Conservation (phyloP, 1,284 basidiomycete species). For the Earliella scabrosa region DNA sequence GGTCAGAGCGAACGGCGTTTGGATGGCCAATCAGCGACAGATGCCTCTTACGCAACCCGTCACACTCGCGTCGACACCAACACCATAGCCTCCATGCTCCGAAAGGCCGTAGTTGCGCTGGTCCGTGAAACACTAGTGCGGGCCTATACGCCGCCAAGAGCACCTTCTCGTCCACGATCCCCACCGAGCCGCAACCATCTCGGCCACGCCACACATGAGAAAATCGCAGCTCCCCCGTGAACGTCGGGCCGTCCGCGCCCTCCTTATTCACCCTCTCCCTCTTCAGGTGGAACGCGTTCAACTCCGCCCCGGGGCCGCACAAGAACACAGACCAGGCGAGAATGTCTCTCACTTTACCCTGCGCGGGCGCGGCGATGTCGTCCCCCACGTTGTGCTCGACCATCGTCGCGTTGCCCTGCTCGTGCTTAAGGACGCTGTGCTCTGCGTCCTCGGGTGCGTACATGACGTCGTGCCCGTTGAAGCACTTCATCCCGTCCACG, state of each 20-base stretch:
- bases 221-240: conserved; percentile 97
- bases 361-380: conserved; percentile 98
- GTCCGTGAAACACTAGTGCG: conserved; percentile 97
- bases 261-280: conserved; percentile 70
- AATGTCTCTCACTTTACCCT: conserved; percentile 98
- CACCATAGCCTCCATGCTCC: conserved; percentile 97
- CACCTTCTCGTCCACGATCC: conserved; percentile 91
- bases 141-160: conserved; percentile 90
- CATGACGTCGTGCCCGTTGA: conserved; percentile 92
- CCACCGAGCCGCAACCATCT: conserved; percentile 99
- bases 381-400: conserved; percentile 90
- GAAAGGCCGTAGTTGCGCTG: conserved; percentile 98
- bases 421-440: conserved; percentile 67
- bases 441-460: conserved; percentile 82
- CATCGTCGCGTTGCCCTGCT: conserved; percentile 64
- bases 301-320: conserved; percentile 91
- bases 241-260: conserved; percentile 48
- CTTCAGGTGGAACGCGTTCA: conserved; percentile 99
- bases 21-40: conserved; percentile 13
- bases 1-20: conserved; percentile 36
- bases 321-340: conserved; percentile 94
- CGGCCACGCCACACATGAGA: conserved; percentile 97
- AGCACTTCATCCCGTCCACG: conserved; percentile 92
- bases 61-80: conserved; percentile 81
- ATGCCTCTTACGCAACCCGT: neutral